A percentile compares a stretch with the other conserved stretches of the same genome.
These are phyloP conservation scores for Penicillium pulvis DNA, from an alignment of 495 filamentous ascomycete genomes.

Conservation along the genomic window DNA sequence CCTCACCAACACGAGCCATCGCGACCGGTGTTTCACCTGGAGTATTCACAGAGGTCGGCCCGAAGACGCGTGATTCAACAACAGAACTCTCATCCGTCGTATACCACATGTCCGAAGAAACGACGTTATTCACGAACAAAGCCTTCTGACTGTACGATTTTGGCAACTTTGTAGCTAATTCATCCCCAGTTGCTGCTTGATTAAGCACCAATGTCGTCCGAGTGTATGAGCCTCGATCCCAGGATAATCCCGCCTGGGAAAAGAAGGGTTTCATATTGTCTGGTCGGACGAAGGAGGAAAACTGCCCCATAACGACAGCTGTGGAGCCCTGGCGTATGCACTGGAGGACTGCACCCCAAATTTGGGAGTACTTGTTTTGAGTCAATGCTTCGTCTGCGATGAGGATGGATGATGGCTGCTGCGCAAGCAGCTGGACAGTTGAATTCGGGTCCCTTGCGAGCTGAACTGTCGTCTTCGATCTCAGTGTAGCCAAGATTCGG, in stretches of 20 bases:
- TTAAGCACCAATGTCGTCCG: not conserved
- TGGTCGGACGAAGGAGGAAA: not conserved
- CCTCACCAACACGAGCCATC: not conserved
- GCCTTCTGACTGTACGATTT: not conserved
- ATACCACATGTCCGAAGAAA: not conserved
- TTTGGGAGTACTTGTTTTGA: not conserved
- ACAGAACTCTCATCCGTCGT: not conserved
- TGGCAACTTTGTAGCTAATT: not conserved
- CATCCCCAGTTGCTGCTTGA: not conserved
- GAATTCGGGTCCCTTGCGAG: too few species aligned
- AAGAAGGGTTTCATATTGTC: not conserved
- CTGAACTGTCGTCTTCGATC: too few species aligned
- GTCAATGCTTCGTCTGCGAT: not conserved
- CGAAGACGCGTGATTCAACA: not conserved
- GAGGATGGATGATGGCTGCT: not conserved
- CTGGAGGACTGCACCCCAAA: not conserved
- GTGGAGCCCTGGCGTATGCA: not conserved
- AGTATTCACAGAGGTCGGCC: not conserved
- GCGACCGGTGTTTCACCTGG: not conserved
- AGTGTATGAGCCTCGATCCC: not conserved
- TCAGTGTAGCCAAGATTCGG: too few species aligned
- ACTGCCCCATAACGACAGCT: not conserved
- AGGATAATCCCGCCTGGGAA: not conserved
- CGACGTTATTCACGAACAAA: not conserved
- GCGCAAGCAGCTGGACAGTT: too few species aligned